These are phyloP conservation scores for Lathyrus oleraceus DNA, from an alignment of 306 rosid genomes.

Conservation along the genomic window DNA sequence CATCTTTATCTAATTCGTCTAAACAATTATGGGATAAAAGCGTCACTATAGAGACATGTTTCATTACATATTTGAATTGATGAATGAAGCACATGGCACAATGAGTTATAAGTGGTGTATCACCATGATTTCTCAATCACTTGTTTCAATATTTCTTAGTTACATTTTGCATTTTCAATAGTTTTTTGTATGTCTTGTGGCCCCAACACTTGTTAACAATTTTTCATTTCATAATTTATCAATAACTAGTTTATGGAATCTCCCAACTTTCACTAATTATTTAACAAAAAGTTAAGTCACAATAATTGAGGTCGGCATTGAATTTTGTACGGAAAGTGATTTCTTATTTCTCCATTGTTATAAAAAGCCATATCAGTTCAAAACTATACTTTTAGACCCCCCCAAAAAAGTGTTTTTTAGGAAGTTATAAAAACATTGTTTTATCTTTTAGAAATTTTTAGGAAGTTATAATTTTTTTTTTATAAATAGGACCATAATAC, in stretches of 20 bases:
- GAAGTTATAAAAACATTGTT: no score
- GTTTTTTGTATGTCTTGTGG: slow-evolving; percentile 19
- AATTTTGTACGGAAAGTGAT: no score
- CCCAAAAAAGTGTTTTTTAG: no score
- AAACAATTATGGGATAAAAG: not conserved
- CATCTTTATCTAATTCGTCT: not conserved
- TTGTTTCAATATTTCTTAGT: no score
- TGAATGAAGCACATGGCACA: not conserved
- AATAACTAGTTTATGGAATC: not conserved
- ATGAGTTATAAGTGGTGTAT: not conserved
- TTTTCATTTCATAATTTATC: not conserved
- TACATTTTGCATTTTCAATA: slow-evolving; percentile 32
- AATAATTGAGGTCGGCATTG: no score
- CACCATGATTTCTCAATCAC: no score
- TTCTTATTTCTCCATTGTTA: no score
- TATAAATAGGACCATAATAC: no score
- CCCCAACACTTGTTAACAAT: not conserved
- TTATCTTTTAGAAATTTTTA: no score
- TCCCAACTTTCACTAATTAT: not conserved
- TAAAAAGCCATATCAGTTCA: no score
- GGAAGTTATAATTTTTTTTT: no score
- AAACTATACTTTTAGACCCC: no score
- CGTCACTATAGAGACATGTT: not conserved
- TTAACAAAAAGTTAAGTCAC: not conserved
- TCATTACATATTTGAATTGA: not conserved